phyloP scores from a whole-genome alignment of 345 rosid species.

The Gossypium sturtianum region DNA sequence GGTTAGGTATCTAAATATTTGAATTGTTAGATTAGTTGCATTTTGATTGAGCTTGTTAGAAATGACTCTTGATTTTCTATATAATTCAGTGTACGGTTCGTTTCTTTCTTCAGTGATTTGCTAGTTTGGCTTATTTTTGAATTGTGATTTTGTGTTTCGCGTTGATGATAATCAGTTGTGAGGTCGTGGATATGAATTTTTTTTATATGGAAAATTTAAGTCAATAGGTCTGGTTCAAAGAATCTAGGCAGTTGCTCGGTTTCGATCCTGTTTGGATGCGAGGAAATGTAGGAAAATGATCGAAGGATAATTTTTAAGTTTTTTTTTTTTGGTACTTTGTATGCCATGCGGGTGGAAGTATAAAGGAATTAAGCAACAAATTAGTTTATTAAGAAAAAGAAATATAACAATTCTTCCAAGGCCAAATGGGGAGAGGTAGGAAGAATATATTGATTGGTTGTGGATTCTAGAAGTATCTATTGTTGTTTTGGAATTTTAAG shows the following conservation, averaged over 20 bases:
- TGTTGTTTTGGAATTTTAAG: neutral
- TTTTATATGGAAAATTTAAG: neutral
- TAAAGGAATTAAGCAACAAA: neutral
- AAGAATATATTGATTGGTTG: neutral
- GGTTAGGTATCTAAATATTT: neutral
- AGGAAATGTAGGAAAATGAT: neutral
- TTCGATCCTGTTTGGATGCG: neutral
- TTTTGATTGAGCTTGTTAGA: conserved; percentile 11
- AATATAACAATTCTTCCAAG: neutral
- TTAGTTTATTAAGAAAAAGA: neutral
- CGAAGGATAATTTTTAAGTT: neutral
- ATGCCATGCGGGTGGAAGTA: neutral
- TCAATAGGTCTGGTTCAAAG: neutral
- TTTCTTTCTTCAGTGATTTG: neutral
- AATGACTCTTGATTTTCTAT: neutral
- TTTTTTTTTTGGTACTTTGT: neutral
- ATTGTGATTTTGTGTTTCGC: neutral
- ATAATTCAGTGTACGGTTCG: neutral
- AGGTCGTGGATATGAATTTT: conserved; percentile 4
- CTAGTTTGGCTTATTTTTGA: neutral
- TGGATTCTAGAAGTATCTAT: neutral
- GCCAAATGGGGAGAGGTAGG: neutral
- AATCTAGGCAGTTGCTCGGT: neutral
- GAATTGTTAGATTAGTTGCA: conserved; percentile 9
- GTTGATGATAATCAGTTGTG: neutral